Percentiles rank a stretch among this genome's conserved stretches.
These are phyloP conservation scores for Skeletonema grethae DNA, from an alignment of 108 stramenopile genomes.

Conservation along the genomic window DNA sequence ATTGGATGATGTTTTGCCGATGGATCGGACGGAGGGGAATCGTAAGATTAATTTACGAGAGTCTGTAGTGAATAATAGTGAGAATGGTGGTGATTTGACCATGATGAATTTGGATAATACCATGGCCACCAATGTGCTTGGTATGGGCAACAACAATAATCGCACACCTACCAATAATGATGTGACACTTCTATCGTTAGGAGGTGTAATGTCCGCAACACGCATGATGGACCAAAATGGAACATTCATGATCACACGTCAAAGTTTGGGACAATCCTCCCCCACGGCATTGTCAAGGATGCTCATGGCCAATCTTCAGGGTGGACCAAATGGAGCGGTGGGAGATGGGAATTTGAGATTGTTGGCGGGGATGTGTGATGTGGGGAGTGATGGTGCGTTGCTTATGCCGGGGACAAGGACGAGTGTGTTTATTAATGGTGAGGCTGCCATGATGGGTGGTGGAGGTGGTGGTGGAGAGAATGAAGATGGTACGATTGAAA, in stretches of 20 bases:
- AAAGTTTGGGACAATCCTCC: slow-evolving; percentile 18
- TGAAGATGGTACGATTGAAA: slow-evolving; percentile 24
- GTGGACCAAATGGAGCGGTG: slow-evolving; percentile 8
- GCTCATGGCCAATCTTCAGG: slow-evolving; percentile 38
- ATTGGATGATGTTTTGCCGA: slow-evolving; percentile 92
- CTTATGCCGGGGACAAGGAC: slow-evolving; percentile 55
- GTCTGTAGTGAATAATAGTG: neutral
- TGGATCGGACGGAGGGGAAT: slow-evolving; percentile 50
- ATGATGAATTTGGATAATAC: slow-evolving; percentile 17
- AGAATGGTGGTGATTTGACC: slow-evolving; percentile 1
- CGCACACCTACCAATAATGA: slow-evolving; percentile 10
- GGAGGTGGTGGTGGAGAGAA: slow-evolving; percentile 2
- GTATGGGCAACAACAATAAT: neutral
- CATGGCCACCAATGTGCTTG: slow-evolving; percentile 4
- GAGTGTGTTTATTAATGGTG: slow-evolving; percentile 21
- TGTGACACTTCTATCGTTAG: slow-evolving; percentile 34
- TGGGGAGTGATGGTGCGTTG: slow-evolving; percentile 57
- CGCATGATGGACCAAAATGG: slow-evolving; percentile 29
- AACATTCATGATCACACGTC: slow-evolving; percentile 26
- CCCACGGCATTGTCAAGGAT: slow-evolving; percentile 29
- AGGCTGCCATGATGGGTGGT: slow-evolving; percentile 1
- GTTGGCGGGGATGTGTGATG: slow-evolving; percentile 44
- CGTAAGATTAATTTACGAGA: slow-evolving; percentile 52
- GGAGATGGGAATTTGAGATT: slow-evolving; percentile 29
- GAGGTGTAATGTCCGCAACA: slow-evolving; percentile 41